Conservation (phyloP, 352 stramenopile genomes). For the Phytopythium montanum region DNA sequence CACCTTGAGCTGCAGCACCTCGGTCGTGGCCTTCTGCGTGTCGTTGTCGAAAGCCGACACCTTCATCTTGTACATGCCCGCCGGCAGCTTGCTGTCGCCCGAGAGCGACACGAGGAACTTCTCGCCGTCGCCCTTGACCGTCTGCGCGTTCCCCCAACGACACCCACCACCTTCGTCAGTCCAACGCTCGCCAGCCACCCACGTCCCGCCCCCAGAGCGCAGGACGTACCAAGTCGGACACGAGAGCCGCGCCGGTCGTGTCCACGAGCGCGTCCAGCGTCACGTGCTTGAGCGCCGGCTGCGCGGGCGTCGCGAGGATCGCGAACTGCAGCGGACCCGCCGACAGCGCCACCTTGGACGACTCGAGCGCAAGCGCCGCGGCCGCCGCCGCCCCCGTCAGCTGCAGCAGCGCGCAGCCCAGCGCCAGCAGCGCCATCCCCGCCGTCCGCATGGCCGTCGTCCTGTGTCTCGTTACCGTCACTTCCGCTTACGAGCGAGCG, state of each 20-base stretch:
- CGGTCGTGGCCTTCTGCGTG: constrained; percentile 40
- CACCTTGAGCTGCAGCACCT: constrained; percentile 71
- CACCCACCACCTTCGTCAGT: no score
- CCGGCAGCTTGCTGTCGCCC: constrained; percentile 37
- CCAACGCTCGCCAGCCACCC: no score
- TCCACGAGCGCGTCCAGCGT: constrained; percentile 70
- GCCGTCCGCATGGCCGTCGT: constrained; percentile 17
- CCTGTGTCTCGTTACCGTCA: neutral
- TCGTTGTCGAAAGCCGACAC: constrained; percentile 38
- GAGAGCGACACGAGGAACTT: constrained; percentile 50
- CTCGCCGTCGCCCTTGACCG: constrained; percentile 54
- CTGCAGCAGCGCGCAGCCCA: constrained; percentile 20
- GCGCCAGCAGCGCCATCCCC: constrained; percentile 17
- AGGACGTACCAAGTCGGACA: constrained; percentile 53
- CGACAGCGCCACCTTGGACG: constrained; percentile 44
- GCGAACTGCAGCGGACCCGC: constrained; percentile 40
- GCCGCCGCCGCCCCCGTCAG: constrained; percentile 24
- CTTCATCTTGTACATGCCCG: constrained; percentile 84
- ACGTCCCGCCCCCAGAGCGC: neutral
- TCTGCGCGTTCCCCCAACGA: constrained; percentile 18
- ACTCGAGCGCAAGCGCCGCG: constrained; percentile 31
- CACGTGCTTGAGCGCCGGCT: constrained; percentile 49
- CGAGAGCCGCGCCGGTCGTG: constrained; percentile 48
- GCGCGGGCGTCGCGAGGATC: constrained; percentile 49
- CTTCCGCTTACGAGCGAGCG: neutral